These are phyloP conservation scores for Fraxinus sp. DNA, from an alignment of 305 asterid genomes.

Conservation along the genomic window DNA sequence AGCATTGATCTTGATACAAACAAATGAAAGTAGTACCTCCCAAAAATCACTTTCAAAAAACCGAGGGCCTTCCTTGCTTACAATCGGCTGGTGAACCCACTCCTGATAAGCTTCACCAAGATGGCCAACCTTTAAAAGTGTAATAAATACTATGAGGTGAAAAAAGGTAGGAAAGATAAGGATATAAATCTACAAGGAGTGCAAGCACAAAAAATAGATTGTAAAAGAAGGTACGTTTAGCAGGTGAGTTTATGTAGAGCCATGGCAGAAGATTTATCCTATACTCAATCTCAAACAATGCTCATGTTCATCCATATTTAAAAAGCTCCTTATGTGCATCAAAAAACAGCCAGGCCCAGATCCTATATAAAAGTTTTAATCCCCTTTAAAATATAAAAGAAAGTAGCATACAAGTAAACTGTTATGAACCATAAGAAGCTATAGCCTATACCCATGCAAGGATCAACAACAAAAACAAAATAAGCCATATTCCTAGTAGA, in stretches of 20 bases:
- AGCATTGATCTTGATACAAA: neutral
- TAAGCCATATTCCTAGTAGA: neutral
- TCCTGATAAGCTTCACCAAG: slow-evolving; percentile 82
- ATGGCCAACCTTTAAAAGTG: slow-evolving; percentile 65
- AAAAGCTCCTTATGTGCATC: neutral
- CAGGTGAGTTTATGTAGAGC: neutral
- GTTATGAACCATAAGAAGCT: neutral
- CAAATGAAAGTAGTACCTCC: slow-evolving; percentile 51
- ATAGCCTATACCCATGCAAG: neutral
- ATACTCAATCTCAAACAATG: neutral
- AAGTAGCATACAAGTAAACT: too few relatives aligned
- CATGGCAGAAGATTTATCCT: neutral
- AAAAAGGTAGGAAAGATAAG: neutral
- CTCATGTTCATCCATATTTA: neutral
- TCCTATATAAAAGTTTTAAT: neutral
- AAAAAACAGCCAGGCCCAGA: neutral
- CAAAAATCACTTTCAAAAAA: slow-evolving; percentile 67
- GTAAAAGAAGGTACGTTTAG: neutral
- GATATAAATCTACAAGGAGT: neutral
- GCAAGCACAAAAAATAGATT: neutral
- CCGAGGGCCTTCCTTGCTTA: slow-evolving; percentile 78
- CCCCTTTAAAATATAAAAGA: neutral
- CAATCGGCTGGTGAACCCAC: slow-evolving; percentile 90
- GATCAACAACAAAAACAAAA: neutral
- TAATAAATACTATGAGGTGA: slow-evolving; percentile 4